Conservation (phyloP, 352 stramenopile species). For the Elongisporangium prolatum region DNA sequence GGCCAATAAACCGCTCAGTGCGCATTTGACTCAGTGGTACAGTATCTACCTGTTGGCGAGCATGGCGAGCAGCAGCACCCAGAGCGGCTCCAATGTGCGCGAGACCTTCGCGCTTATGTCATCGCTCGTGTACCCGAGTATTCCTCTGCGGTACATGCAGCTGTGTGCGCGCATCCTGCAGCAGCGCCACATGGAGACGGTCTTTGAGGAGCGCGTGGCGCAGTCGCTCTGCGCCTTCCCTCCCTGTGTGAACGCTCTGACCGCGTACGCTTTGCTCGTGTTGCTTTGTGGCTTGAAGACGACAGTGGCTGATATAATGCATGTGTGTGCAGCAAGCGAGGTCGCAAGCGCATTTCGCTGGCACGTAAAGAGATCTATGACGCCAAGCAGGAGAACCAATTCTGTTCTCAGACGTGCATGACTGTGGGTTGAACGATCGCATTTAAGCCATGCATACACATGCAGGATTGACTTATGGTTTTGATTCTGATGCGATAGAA, state of each 20-base stretch:
- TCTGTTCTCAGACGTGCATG: conserved; percentile 65
- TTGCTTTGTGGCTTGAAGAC: background rate
- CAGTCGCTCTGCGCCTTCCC: conserved; percentile 71
- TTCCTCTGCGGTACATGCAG: conserved; percentile 67
- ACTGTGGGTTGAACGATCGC: conserved; percentile 28
- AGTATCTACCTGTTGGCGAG: background rate
- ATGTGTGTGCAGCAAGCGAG: conserved; percentile 14
- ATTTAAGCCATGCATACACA: background rate
- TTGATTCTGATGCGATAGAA: conserved; percentile 35
- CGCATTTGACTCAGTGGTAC: background rate
- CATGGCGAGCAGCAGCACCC: conserved; percentile 6
- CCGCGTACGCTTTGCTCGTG: conserved; percentile 24
- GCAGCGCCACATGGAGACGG: conserved; percentile 70
- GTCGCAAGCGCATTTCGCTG: conserved; percentile 74
- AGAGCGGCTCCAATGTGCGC: conserved; percentile 54
- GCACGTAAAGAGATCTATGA: conserved; percentile 77
- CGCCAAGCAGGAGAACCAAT: conserved; percentile 73
- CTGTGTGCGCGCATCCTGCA: conserved; percentile 65
- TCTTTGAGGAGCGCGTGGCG: conserved; percentile 76
- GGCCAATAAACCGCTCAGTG: background rate
- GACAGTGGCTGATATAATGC: background rate
- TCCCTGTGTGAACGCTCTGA: conserved; percentile 48
- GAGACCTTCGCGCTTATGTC: conserved; percentile 81
- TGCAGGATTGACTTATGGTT: conserved; percentile 1
- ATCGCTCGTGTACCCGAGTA: conserved; percentile 56